Evolutionary conservation across 441 rosid genomes (phyloP).

Genomic region (Hura crepitans): DNA sequence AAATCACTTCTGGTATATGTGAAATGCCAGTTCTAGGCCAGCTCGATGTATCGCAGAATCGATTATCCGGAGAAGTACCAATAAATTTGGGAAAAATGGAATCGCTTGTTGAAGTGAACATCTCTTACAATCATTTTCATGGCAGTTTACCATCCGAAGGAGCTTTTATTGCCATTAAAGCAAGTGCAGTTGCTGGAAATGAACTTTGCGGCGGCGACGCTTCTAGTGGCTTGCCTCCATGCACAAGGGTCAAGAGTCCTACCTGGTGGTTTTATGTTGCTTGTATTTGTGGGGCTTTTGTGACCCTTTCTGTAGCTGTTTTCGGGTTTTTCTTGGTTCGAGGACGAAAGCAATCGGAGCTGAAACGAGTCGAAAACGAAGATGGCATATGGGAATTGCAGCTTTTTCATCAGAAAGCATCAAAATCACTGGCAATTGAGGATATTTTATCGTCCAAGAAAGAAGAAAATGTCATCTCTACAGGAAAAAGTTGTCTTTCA

Average conservation of each 20-base stretch:
- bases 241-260: constrained; percentile 37
- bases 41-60: constrained; percentile 69
- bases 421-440: constrained; percentile 37
- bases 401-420: constrained; percentile 43
- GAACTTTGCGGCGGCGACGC: constrained; percentile 53
- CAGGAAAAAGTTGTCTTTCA: constrained; percentile 32
- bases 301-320: constrained; percentile 30
- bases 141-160: constrained; percentile 68
- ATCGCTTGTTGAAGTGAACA: constrained; percentile 71
- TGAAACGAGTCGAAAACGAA: constrained; percentile 54
- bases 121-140: constrained; percentile 64
- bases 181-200: constrained; percentile 60
- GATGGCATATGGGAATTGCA: constrained; percentile 67
- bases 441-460: constrained; percentile 41
- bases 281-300: constrained; percentile 34
- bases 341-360: constrained; percentile 30
- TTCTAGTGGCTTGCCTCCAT: constrained; percentile 45
- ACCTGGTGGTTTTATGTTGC: constrained; percentile 50
- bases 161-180: constrained; percentile 70
- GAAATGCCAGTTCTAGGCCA: constrained; percentile 63
- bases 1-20: constrained; percentile 53
- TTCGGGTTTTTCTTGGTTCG: constrained; percentile 31
- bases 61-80: constrained; percentile 59
- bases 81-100: constrained; percentile 48
- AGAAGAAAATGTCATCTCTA: constrained; percentile 45